Evolutionary conservation across 257 asterid genomes (phyloP), one percentile per base, ranked within the genome.

Genomic region (Scutellaria galericulata): DNA sequence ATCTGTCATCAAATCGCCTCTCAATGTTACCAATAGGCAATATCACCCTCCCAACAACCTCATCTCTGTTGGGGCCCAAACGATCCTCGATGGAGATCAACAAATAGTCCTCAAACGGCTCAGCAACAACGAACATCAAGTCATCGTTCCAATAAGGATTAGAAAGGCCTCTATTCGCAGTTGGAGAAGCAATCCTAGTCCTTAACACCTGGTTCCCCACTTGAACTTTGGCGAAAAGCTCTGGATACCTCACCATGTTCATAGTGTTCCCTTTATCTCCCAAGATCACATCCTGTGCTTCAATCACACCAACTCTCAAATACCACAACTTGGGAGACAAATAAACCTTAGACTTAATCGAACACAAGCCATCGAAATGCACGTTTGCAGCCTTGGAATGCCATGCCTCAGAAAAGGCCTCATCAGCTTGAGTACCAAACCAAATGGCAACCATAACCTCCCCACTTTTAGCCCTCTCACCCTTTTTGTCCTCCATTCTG

Each of bases 351-450:
- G 97, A 91, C 84, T 89, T 89, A 48, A 91, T 86, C 47, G 97
- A 91, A 80, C 85, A 74, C 56, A 91, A 46, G 2, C 93, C 96
- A 56, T 91, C 96, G 3, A 81, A 71, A 31, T 80, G 89, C 69
- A 91, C 95, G 48, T 86, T 89, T 1, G 95, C 96, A 0, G 96
- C 90, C 81, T 87, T 89, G 1, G 97, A 91, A 79, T 91, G 97
- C 97, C 97, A 91, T 2, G 97, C 96, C 81, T 91, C 97, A 0
- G 95, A 82, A 31, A 91, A 91, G 1, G 95, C 96, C 72, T 89
- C 96, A 7, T 91, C 97, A 0, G 97, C 97, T 31, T 91, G 97
- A 18, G 97, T 91, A 5, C 97, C 97, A 20, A 89, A 89, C 97
- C 97, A 91, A 12, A 89, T 86, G 0, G 96, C 77, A 7, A 85